Conservation (phyloP, 257 asterid genomes). For the Solanum dulcamara region DNA sequence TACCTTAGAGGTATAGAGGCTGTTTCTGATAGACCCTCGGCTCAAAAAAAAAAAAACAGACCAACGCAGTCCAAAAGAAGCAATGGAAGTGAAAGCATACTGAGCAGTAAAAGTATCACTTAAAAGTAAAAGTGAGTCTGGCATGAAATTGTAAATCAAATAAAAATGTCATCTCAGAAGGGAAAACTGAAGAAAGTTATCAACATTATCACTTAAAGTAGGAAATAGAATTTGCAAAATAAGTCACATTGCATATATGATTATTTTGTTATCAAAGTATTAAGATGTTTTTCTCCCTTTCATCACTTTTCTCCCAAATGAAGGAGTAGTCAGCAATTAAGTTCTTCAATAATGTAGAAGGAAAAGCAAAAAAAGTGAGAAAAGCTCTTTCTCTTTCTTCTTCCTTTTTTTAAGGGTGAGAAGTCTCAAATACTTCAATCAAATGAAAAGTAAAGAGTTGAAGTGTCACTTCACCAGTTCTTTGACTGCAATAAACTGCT, state of each 20-base stretch:
- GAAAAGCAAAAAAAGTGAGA: neutral
- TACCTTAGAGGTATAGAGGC: neutral
- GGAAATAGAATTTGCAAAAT: neutral
- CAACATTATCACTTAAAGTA: neutral
- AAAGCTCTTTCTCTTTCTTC: neutral
- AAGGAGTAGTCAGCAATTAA: neutral
- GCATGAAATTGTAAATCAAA: neutral
- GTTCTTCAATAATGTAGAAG: neutral
- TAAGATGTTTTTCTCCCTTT: neutral
- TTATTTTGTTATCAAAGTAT: neutral
- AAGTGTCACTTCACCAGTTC: conserved; percentile 54
- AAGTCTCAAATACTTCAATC: neutral
- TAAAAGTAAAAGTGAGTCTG: neutral
- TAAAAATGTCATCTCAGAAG: neutral
- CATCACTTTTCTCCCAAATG: neutral
- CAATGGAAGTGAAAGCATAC: neutral
- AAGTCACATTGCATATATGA: neutral
- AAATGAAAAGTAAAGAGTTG: neutral
- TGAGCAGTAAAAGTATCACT: neutral
- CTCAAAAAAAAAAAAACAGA: neutral
- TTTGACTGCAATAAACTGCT: conserved; percentile 91
- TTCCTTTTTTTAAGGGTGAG: neutral
- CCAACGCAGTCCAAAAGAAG: neutral
- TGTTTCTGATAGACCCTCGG: neutral
- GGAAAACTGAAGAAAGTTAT: neutral